Percentiles rank a stretch among this genome's conserved stretches.
phyloP scores from a whole-genome alignment of 2,329 filamentous ascomycete species.

The Trichoderma harzianum region DNA sequence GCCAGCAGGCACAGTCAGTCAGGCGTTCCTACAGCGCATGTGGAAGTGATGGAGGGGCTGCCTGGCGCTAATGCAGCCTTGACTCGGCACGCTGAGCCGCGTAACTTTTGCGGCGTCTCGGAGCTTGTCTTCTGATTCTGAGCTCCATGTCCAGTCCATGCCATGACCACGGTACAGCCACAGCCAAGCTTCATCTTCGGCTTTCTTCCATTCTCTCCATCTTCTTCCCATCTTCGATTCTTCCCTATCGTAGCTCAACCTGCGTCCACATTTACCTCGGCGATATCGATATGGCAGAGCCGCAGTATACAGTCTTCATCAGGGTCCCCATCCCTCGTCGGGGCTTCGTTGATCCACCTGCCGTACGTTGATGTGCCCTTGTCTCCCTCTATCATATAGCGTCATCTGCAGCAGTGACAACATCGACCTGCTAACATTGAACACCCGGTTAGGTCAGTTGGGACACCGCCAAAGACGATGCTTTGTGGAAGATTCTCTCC shows the following conservation, averaged over 20 bases:
- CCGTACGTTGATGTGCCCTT: constrained; percentile 50
- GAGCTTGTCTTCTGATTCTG: neutral
- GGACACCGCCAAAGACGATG: constrained; percentile 81
- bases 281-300: constrained; percentile 46
- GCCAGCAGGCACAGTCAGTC: neutral
- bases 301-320: constrained; percentile 73
- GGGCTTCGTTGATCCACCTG: constrained; percentile 85
- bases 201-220: neutral
- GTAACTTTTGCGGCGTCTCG: neutral
- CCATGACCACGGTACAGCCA: neutral
- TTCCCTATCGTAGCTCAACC: neutral
- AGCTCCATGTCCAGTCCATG: neutral
- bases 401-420: neutral
- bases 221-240: neutral
- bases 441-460: constrained; percentile 69
- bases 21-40: constrained; percentile 2
- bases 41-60: neutral
- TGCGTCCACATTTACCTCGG: neutral
- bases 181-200: neutral
- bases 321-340: constrained; percentile 84
- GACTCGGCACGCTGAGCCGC: neutral
- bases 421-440: neutral
- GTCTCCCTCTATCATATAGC: neutral
- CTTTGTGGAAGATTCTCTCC: constrained; percentile 86
- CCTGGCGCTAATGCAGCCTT: constrained; percentile 8